Percentiles rank a stretch among this genome's conserved stretches.
Evolutionary conservation across 768 basidiomycete genomes (phyloP).

Genomic region (Russula brevipes): DNA sequence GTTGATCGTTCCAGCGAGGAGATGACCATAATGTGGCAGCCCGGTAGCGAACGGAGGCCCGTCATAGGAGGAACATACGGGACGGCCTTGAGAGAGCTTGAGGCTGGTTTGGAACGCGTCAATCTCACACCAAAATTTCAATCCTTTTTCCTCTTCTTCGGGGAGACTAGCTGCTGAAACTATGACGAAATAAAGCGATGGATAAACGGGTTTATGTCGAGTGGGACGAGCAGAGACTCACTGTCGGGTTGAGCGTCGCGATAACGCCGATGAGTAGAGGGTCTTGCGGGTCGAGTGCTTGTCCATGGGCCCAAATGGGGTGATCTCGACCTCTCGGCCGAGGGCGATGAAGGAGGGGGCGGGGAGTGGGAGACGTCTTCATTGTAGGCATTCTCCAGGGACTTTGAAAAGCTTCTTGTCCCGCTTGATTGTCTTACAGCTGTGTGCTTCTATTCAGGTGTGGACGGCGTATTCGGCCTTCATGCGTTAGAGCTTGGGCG

Average conservation of each 20-base stretch:
- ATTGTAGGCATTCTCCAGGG: conserved; percentile 82
- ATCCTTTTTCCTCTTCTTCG: conserved; percentile 84
- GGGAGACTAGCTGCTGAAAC: conserved; percentile 74
- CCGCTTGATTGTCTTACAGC: conserved; percentile 94
- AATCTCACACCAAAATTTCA: conserved; percentile 91
- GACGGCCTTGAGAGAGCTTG: conserved; percentile 86
- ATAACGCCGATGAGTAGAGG: conserved; percentile 79
- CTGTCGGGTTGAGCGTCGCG: conserved; percentile 70
- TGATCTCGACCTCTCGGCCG: conserved; percentile 66
- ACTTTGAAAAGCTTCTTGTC: conserved; percentile 93
- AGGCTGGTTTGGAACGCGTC: conserved; percentile 95
- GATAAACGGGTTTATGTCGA: background rate
- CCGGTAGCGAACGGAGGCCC: conserved; percentile 98
- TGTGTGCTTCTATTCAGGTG: conserved; percentile 93
- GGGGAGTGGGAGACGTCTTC: conserved; percentile 79
- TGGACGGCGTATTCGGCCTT: conserved; percentile 87
- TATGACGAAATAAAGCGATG: conserved; percentile 31
- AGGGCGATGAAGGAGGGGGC: conserved; percentile 72
- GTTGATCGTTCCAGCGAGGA: conserved; percentile 91
- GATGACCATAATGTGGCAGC: conserved; percentile 91
- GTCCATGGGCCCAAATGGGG: conserved; percentile 89
- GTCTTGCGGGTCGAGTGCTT: conserved; percentile 83
- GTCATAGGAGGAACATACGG: conserved; percentile 93
- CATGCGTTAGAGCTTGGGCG: conserved; percentile 73
- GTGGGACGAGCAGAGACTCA: no score